Base-by-base conservation (phyloP, 768 basidiomycete genomes). In the Amanita thiersii region DNA sequence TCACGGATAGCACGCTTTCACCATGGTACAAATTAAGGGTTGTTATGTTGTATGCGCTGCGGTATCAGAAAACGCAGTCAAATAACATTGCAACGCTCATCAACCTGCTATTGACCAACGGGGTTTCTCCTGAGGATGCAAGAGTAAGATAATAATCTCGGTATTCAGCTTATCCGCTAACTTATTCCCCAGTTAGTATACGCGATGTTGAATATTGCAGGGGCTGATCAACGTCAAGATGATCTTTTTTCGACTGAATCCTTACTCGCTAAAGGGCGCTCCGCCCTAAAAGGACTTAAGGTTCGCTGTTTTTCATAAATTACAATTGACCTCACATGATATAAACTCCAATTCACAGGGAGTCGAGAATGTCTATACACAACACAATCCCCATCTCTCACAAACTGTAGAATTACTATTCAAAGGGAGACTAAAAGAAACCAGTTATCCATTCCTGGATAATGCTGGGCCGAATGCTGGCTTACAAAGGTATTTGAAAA, bases 351-450 rank as follows among this genome's bases (percentile, higher is more conserved):
- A 14, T 6, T 23, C 48, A 3, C 42, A 93, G 89, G 96, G 96
- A 2, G 94, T 98, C 3, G 96, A 99, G 63, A 99, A 99, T 53
- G 93, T 98, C 11, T 99, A 97, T 58, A 99, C 91, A 43, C 96
- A 98, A 52, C 96, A 98, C 53, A 81, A 80, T 11, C 96, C 96
- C 5, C 92, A 93, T 60, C 68, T 99, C 4, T 81, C 86, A 1
- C 85, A 96, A 55, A 98, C 94, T 2, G 63, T 98, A 11, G 96
- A 99, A 53, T 74, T 86, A 39, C 63, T 99, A 3, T 75, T 93
- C 53, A 89, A 79, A 56, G 93, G 92, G 7, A 72, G 84, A 40
- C 61, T 99, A 45, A 81, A 77, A 51, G 96, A 99, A 49, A 73
- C 80, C 2, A 91, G 79, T 46, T 89, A 98, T 60, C 92, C 94